Base-by-base conservation (phyloP, 208 protist species). In the Acanthamoeba royreba region DNA sequence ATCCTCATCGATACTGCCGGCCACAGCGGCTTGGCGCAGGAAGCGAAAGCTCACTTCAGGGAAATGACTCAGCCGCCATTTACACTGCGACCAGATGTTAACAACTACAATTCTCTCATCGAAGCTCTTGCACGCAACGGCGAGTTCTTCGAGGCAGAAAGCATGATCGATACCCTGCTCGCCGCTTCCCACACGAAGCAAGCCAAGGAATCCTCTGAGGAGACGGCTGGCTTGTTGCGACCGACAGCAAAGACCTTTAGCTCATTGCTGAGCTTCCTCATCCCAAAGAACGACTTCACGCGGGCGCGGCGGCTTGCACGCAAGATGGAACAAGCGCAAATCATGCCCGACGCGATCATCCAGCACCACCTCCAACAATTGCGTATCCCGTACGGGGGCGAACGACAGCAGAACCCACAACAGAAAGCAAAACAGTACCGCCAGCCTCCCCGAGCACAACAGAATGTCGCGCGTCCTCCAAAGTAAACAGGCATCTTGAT, bases 51-150 rank as follows among this genome's bases (percentile, higher is more conserved):
- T 25, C 69, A 81, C 69, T 81, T 81, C 15, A 28, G 15, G 11
- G 69, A 11, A 0, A 81, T 81, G 40, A 7, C 35, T 42, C 43
- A 31, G 31, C 66, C 22, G 15, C 7, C 49, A 19, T 9, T 5
- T 11, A 43, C 19, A 15, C 40, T 46, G 19, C 69, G 40, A n/a
- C 69, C 69, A 3, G 69, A 81, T 42, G 33, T n/a, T 42, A 81
- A 81, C 69, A 81, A 81, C 69, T 81, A 49, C 69, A 81, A 81
- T 42, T 81, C 69, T 17, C 69, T 81, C 69, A 81, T 81, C 38
- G 69, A 81, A 42, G 69, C 69, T 4, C 69, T 81, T 25, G 69
- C 69, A 25, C 69, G 69, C 69, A 81, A 81, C 69, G 38, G 38
- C 69, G 40, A 81, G 69, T 28, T 81, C 19, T 33, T 49, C 11